A percentile compares a stretch with the other conserved stretches of the same genome.
Evolutionary conservation across 2,329 filamentous ascomycete species (phyloP).

Genomic region (Sporothrix inflata): DNA sequence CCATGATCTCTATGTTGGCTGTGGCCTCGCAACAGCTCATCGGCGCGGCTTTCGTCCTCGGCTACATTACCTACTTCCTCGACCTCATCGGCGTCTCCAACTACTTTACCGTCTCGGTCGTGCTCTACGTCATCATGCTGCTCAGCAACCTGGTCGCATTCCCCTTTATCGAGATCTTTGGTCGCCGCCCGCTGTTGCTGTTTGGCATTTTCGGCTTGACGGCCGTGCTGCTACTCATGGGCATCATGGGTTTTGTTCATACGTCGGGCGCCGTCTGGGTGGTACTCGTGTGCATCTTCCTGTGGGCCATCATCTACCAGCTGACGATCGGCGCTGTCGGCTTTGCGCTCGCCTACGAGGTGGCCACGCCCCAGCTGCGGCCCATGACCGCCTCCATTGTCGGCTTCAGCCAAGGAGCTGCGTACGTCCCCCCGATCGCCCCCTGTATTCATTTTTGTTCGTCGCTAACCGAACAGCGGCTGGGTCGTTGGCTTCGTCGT

Average conservation of each 20-base stretch:
- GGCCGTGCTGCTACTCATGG: constrained; percentile 11
- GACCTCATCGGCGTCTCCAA: constrained; percentile 40
- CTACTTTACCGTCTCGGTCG: constrained; percentile 17
- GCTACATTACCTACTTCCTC: constrained; percentile 11
- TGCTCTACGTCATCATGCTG: constrained; percentile 19
- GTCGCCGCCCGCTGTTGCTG: constrained; percentile 13
- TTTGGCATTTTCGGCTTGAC: background rate
- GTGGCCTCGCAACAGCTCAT: constrained; percentile 14
- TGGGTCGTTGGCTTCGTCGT: constrained; percentile 24
- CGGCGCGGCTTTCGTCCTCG: constrained; percentile 5
- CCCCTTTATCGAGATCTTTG: constrained; percentile 13
- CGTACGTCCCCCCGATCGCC: too few species aligned
- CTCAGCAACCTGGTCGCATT: constrained; percentile 1
- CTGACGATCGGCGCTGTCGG: constrained; percentile 1
- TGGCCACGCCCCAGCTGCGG: constrained; percentile 7
- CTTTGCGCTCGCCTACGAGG: background rate
- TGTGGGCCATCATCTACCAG: constrained; percentile 5
- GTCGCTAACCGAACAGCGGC: background rate
- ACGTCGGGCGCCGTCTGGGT: background rate
- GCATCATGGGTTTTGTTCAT: constrained; percentile 18
- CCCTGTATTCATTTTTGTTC: too few species aligned
- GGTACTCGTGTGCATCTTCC: constrained; percentile 8
- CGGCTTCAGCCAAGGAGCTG: constrained; percentile 4
- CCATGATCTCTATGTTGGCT: background rate
- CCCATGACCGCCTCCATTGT: background rate